Evolutionary conservation across 1,284 basidiomycete species (phyloP), one percentile per base, ranked within the genome.

Genomic region (Retiboletus flavoniger): DNA sequence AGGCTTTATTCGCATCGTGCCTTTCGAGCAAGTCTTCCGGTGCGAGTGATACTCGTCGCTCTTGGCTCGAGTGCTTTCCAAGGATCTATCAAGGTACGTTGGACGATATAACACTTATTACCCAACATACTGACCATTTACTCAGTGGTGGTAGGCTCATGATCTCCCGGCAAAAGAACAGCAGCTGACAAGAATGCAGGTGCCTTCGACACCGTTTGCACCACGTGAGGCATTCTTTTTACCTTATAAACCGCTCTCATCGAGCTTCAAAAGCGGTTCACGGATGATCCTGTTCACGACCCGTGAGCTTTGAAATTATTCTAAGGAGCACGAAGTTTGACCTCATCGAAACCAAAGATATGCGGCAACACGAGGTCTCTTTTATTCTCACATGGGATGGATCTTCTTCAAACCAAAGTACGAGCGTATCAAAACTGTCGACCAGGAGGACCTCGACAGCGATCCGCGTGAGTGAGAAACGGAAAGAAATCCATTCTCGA

Each of bases 301-400:
- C 52, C 53, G 52, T 55, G 39, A 55, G 52, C 34, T 24, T 16
- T 34, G 14, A 21, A 16, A 24, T 31, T 3, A 19, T 17, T 32
- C 38, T 28, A 31, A 10, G 17, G 3, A 17, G 10, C 29, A 45
- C 9, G 7, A 35, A 29, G 4, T 26, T 26, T 24, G 10, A 42
- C 14, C 38, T 54, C 16, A 29, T 31, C 29, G 36, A 24, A 32
- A 29, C 24, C 21, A 14, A 32, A 86, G 84, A 7, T 92, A 92
- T 65, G 78, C 87, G 6, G 89, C 89, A 0, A 88, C 87, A 0
- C 77, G 79, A 39, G 89, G 90, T 0, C 70, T 92, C 1, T 76
- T 87, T 50, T 90, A 83, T 65, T 85, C 88, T 5, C 90, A 92
- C 60, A 82, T 91, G 75, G 91, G 90, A 9, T 93, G 90, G 89